A percentile compares a stretch with the other conserved stretches of the same genome.
phyloP scores from a whole-genome alignment of 306 rosid genomes.

The Cucurbita ficifolia region DNA sequence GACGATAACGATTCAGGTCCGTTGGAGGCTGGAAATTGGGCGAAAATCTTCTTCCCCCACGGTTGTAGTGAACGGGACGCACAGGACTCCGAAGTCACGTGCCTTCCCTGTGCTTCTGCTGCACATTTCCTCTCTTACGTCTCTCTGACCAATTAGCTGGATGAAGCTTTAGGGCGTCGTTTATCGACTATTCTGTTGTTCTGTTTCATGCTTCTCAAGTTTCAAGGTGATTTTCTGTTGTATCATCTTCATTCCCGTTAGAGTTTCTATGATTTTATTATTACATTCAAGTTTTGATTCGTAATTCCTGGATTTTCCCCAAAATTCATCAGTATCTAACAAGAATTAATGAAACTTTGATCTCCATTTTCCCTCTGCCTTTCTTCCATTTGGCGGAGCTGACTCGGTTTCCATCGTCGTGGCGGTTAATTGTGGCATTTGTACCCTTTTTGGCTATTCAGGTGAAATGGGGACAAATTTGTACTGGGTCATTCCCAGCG shows the following conservation, averaged over 20 bases:
- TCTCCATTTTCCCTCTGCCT: not conserved
- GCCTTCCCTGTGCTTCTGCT: constrained; percentile 4
- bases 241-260: not conserved
- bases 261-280: not conserved
- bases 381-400: not conserved
- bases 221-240: not conserved
- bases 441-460: not conserved
- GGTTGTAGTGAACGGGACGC: not conserved
- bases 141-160: not conserved
- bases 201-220: not conserved
- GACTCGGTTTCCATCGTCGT: not conserved
- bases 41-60: not conserved
- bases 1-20: not conserved
- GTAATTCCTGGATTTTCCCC: not conserved
- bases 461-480: not conserved
- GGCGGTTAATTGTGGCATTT: not conserved
- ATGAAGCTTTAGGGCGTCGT: constrained; percentile 6
- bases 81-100: constrained; percentile 7
- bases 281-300: not conserved
- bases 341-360: not conserved
- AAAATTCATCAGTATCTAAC: not conserved
- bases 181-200: not conserved
- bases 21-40: not conserved
- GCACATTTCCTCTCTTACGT: not conserved
- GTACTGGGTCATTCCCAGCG: not conserved